Evolutionary conservation across 129 eudicot genomes (phyloP).

Genomic region (Ambrosia trifida): DNA sequence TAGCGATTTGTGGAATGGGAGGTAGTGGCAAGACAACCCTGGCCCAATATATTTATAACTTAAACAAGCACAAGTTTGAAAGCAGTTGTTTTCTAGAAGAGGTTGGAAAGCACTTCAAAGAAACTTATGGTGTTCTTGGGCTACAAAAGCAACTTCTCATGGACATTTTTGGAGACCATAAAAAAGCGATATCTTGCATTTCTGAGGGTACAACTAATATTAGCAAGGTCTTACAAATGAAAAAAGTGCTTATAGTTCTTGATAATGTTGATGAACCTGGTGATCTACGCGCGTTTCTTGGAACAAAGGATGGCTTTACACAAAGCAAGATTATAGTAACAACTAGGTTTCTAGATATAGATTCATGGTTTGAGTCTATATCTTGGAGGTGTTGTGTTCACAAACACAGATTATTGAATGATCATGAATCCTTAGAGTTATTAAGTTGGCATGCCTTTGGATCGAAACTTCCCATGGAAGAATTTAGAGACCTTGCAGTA

Average conservation of each 20-base stretch:
- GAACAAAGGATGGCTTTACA: not conserved
- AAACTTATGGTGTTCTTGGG: conserved; percentile 11
- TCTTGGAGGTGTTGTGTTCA: not conserved
- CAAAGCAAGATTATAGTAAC: conserved; percentile 27
- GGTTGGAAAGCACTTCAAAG: conserved; percentile 10
- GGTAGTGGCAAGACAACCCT: conserved; percentile 40
- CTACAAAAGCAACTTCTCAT: conserved; percentile 15
- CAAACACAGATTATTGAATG: not conserved
- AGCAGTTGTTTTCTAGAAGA: conserved; percentile 6
- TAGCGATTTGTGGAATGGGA: conserved; percentile 35
- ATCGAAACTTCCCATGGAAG: conserved; percentile 17
- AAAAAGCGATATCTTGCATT: not conserved
- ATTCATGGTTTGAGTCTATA: conserved; percentile 2
- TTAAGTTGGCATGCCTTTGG: conserved; percentile 46
- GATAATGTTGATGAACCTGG: conserved; percentile 19
- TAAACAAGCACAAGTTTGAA: conserved; percentile 19
- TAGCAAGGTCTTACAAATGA: not conserved
- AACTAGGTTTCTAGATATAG: conserved; percentile 21
- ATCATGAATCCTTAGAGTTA: conserved; percentile 27
- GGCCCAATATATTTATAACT: conserved; percentile 18
- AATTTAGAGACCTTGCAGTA: not conserved
- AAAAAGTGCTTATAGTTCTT: conserved; percentile 13
- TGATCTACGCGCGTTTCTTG: conserved; percentile 8
- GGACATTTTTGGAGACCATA: not conserved
- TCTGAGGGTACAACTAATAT: conserved; percentile 12